phyloP scores from a whole-genome alignment of 129 eudicot genomes.

The Flaveria robusta region DNA sequence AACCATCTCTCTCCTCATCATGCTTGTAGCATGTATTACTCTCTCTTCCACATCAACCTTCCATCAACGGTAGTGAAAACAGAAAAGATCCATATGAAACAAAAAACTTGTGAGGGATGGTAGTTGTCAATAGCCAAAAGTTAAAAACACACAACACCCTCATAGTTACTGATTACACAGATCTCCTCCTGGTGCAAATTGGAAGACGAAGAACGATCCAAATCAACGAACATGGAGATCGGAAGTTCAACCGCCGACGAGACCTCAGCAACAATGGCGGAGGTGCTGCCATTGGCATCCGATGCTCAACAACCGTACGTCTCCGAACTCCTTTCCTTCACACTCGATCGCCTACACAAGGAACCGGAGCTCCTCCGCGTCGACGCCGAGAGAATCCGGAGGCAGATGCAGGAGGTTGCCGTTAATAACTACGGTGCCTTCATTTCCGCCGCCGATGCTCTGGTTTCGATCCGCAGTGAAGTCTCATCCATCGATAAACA shows the following conservation, averaged over 20 bases:
- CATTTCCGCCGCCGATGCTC: slow-evolving; percentile 92
- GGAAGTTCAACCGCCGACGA: slow-evolving; percentile 41
- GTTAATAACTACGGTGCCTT: slow-evolving; percentile 92
- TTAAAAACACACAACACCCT: neutral
- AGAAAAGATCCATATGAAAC: no score
- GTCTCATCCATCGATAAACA: slow-evolving; percentile 84
- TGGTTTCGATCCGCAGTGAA: slow-evolving; percentile 70
- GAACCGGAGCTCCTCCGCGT: slow-evolving; percentile 97
- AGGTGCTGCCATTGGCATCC: slow-evolving; percentile 79
- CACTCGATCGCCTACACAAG: slow-evolving; percentile 98
- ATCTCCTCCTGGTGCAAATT: slow-evolving; percentile 24
- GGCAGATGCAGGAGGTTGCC: slow-evolving; percentile 99
- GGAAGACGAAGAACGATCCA: slow-evolving; percentile 5
- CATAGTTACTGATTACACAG: slow-evolving; percentile 6
- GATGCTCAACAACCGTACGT: slow-evolving; percentile 93
- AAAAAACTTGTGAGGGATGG: neutral
- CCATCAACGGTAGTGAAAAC: no score
- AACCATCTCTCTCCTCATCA: no score
- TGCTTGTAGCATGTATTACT: no score
- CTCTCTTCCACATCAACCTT: no score
- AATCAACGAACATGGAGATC: slow-evolving; percentile 42
- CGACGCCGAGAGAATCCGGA: slow-evolving; percentile 90
- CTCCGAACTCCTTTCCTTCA: slow-evolving; percentile 96
- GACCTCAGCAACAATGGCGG: slow-evolving; percentile 45
- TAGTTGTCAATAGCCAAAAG: neutral